phyloP scores from a whole-genome alignment of 805 yeast genomes.

The Zygoascus bituminiphila region DNA sequence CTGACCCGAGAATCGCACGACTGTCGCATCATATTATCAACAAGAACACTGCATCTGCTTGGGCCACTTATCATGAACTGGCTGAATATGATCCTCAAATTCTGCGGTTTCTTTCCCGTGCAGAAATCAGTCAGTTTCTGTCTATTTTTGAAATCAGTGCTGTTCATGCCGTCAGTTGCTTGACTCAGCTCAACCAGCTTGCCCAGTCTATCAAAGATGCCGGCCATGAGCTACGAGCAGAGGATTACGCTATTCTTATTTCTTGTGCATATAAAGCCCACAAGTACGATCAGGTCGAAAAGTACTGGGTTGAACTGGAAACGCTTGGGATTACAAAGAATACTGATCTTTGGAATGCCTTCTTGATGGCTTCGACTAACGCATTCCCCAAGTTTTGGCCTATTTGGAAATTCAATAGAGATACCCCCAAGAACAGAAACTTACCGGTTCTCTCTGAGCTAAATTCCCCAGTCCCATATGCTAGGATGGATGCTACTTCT shows the following conservation, averaged over 20 bases:
- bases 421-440: conserved; percentile 1
- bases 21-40: background rate
- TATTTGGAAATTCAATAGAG: conserved; percentile 5
- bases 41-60: conserved; percentile 6
- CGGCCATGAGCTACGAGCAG: conserved; percentile 14
- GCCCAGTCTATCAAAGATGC: conserved; percentile 11
- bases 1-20: background rate
- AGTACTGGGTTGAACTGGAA: conserved; percentile 23
- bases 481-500: conserved; percentile 16
- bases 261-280: conserved; percentile 23
- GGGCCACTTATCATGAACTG: conserved; percentile 11
- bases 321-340: conserved; percentile 14
- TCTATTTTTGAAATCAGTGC: background rate
- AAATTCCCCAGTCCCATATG: conserved; percentile 11
- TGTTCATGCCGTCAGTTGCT: conserved; percentile 10
- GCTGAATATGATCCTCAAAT: conserved; percentile 6
- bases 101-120: conserved; percentile 5
- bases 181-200: conserved; percentile 20
- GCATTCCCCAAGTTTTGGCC: conserved; percentile 26
- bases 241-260: conserved; percentile 22
- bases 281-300: conserved; percentile 15
- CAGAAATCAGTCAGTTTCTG: conserved; percentile 7
- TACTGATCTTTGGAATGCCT: conserved; percentile 28
- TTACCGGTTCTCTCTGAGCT: background rate
- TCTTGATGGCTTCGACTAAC: conserved; percentile 25